Evolutionary conservation across 2,329 filamentous ascomycete genomes (phyloP).

Genomic region (Cytospora piceae): DNA sequence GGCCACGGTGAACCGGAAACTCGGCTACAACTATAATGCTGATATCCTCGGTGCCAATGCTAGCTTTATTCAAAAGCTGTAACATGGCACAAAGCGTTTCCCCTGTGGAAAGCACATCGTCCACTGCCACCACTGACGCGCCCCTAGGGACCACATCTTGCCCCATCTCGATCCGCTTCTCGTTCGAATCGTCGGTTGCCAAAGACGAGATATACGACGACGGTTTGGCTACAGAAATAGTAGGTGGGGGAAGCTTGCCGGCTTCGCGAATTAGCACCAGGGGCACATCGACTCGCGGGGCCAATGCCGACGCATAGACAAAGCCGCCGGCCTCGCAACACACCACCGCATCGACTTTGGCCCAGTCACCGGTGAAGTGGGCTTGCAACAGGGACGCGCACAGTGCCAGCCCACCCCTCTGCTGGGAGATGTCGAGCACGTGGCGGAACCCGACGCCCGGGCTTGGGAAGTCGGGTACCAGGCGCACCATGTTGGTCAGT

Average conservation of each 20-base stretch:
- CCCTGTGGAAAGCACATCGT: constrained; percentile 63
- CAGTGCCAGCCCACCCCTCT: constrained; percentile 52
- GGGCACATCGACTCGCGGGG: constrained; percentile 44
- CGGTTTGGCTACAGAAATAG: constrained; percentile 50
- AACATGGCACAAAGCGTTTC: constrained; percentile 58
- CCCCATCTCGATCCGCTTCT: constrained; percentile 54
- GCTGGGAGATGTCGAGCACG: constrained; percentile 59
- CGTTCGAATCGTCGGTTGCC: constrained; percentile 32
- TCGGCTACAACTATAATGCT: constrained; percentile 59
- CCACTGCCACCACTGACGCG: constrained; percentile 57
- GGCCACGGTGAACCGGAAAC: constrained; percentile 58
- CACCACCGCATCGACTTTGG: constrained; percentile 48
- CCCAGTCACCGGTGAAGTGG: constrained; percentile 53
- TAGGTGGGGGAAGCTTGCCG: constrained; percentile 63
- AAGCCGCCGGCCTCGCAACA: constrained; percentile 63
- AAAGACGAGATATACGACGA: constrained; percentile 58
- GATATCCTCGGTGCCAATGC: constrained; percentile 46
- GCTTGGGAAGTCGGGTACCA: constrained; percentile 54
- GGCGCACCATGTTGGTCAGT: constrained; percentile 54
- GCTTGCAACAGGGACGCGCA: constrained; percentile 54
- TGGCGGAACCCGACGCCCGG: constrained; percentile 59
- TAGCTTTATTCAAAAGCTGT: constrained; percentile 48
- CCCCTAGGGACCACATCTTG: constrained; percentile 44
- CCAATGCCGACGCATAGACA: constrained; percentile 57
- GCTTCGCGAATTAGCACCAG: constrained; percentile 57